Conservation (phyloP, 129 eudicot species). For the carrot (Daucus carota) region DH1_v3.0 NC_030387.2:32487001-32487500, state of each 20-base stretch:
- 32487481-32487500: background rate
- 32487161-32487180: conserved; percentile 21
- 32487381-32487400: background rate
- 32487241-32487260: conserved; percentile 14
- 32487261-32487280: background rate
- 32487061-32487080: conserved; percentile 51
- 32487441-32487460: background rate
- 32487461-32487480: background rate
- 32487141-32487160: conserved; percentile 63
- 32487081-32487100: conserved; percentile 77
- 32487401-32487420: background rate
- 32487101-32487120: no score
- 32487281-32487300: background rate
- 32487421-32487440: background rate
- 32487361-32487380: background rate
- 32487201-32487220: conserved; percentile 48
- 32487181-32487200: conserved; percentile 40
- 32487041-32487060: conserved; percentile 24
- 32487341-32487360: background rate
- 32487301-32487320: background rate
- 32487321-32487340: background rate
- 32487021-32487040: conserved; percentile 39
- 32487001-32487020: background rate
- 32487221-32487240: conserved; percentile 40
- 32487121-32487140: no score